These are phyloP conservation scores for Leccinum arenicola DNA, from an alignment of 768 basidiomycete genomes.

Conservation along the genomic window DNA sequence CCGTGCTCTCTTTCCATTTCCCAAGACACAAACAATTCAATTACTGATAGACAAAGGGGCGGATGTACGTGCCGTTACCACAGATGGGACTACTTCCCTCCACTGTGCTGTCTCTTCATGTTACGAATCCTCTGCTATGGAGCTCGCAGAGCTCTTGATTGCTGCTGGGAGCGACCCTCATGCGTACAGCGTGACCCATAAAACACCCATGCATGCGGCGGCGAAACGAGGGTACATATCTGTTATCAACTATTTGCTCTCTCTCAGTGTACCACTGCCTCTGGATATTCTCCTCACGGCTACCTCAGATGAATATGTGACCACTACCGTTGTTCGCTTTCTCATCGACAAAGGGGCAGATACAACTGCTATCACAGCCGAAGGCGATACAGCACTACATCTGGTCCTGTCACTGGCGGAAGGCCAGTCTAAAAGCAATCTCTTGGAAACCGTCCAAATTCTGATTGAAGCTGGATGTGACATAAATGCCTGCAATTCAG, in stretches of 20 bases:
- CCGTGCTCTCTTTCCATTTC: too few relatives aligned
- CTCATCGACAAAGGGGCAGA: background rate
- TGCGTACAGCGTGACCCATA: rapidly evolving
- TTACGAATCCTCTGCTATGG: background rate
- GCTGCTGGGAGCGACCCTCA: background rate
- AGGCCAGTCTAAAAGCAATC: background rate
- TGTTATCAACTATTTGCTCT: background rate
- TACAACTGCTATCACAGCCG: background rate
- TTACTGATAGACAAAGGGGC: too few relatives aligned
- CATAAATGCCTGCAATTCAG: background rate
- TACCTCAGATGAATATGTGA: background rate
- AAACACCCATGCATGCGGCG: background rate
- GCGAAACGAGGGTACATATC: background rate
- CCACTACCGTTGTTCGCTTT: background rate
- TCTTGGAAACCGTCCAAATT: background rate
- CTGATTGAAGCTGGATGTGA: background rate
- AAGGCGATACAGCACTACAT: background rate
- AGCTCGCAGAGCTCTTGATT: background rate
- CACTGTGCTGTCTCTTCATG: background rate
- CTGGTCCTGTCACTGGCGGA: background rate
- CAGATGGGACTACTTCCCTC: too few relatives aligned
- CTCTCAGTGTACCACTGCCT: background rate
- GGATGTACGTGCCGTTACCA: too few relatives aligned
- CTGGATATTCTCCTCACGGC: background rate
- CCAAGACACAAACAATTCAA: too few relatives aligned